Evolutionary conservation across 768 basidiomycete species (phyloP).

Genomic region (Suillus hirtellus): DNA sequence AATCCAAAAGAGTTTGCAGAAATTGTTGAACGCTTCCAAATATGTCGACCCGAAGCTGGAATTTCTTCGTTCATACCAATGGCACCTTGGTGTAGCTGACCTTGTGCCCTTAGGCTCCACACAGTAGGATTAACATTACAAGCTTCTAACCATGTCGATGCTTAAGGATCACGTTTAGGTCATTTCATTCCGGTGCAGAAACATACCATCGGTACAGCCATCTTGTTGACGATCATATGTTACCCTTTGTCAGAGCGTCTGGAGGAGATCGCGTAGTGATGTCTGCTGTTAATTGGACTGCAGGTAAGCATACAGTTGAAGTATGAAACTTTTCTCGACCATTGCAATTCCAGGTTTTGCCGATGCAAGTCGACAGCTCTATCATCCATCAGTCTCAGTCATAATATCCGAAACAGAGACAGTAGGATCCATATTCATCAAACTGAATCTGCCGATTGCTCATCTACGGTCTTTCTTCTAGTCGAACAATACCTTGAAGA

Average conservation of each 20-base stretch:
- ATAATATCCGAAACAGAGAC: constrained; percentile 47
- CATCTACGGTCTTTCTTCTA: constrained; percentile 19
- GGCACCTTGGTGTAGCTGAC: constrained; percentile 55
- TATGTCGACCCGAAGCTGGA: constrained; percentile 47
- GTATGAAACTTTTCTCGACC: constrained; percentile 7
- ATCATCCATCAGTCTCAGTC: constrained; percentile 52
- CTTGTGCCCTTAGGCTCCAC: constrained; percentile 67
- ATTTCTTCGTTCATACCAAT: constrained; percentile 63
- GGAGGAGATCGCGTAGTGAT: constrained; percentile 59
- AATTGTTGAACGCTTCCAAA: constrained; percentile 48
- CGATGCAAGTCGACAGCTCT: constrained; percentile 45
- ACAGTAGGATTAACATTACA: constrained; percentile 44
- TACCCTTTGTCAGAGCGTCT: constrained; percentile 57
- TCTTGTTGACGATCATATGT: constrained; percentile 42
- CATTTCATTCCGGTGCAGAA: constrained; percentile 51
- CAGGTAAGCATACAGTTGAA: constrained; percentile 39
- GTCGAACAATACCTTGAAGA: constrained; percentile 70
- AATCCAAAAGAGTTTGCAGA: constrained; percentile 51
- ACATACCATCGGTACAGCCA: constrained; percentile 55
- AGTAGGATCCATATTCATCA: constrained; percentile 35
- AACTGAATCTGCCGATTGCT: not conserved
- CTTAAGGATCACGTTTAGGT: constrained; percentile 29
- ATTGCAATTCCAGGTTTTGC: constrained; percentile 53
- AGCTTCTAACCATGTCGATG: not conserved
- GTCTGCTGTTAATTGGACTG: constrained; percentile 70